Percentiles rank a stretch among this genome's conserved stretches.
Evolutionary conservation across 768 basidiomycete genomes (phyloP).

Genomic region (Leccinum truebloodii): DNA sequence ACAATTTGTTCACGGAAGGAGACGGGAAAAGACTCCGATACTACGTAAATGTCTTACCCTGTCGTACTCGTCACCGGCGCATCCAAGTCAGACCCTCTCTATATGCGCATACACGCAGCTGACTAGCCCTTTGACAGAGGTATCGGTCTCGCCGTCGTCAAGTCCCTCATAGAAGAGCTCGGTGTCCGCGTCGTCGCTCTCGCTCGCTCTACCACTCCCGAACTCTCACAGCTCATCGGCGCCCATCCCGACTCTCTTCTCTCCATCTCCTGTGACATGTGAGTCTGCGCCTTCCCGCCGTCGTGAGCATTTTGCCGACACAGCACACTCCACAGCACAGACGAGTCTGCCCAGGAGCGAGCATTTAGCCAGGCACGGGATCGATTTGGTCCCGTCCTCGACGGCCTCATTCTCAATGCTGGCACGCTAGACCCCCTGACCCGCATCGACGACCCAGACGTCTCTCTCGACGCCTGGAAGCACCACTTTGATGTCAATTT

Average conservation of each 20-base stretch:
- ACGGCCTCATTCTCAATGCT: slow-evolving; percentile 85
- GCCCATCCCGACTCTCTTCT: slow-evolving; percentile 45
- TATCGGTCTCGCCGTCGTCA: slow-evolving; percentile 79
- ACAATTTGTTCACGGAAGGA: slow-evolving; percentile 25
- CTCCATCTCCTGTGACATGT: slow-evolving; percentile 74
- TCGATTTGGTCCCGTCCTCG: slow-evolving; percentile 59
- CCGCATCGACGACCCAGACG: slow-evolving; percentile 50
- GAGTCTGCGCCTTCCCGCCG: slow-evolving; percentile 35
- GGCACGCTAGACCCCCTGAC: slow-evolving; percentile 72
- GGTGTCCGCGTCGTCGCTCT: slow-evolving; percentile 73
- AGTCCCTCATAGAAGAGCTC: slow-evolving; percentile 61
- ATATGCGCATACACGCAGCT: slow-evolving; percentile 3
- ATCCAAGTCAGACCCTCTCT: slow-evolving; percentile 54
- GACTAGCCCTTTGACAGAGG: slow-evolving; percentile 41
- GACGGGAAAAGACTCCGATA: slow-evolving; percentile 19
- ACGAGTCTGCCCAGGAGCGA: slow-evolving; percentile 52
- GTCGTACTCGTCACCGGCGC: slow-evolving; percentile 85
- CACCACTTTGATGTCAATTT: slow-evolving; percentile 83
- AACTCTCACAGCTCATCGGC: slow-evolving; percentile 52
- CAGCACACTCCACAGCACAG: slow-evolving; percentile 45
- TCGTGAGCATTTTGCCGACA: not conserved
- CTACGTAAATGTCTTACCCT: slow-evolving; percentile 38
- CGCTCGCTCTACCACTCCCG: slow-evolving; percentile 68
- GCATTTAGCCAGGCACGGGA: slow-evolving; percentile 55
- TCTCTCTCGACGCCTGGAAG: slow-evolving; percentile 63